Base-by-base conservation (phyloP, 2,329 filamentous ascomycete species). In the Colletotrichum australisinense region DNA sequence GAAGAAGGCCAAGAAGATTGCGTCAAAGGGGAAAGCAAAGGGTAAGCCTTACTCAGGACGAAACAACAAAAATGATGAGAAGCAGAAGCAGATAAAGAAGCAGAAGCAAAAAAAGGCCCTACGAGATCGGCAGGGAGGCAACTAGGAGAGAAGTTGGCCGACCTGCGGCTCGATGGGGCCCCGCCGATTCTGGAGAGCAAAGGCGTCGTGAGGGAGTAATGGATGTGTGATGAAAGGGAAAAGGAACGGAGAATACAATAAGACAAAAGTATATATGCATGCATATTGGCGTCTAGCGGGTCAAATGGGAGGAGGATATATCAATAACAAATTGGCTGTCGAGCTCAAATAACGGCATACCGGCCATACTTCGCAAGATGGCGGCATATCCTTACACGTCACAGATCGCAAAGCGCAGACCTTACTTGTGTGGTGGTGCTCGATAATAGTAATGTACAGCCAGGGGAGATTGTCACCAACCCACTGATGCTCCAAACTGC, bases 11-110 rank as follows among this genome's bases (percentile, higher is more conserved):
- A 59, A 60, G 72, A 64, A 74, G 56, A 24, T 69, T 3, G 24
- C 5, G 55, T 28, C 57, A 19, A 59, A 38, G 53, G 53, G 38
- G 5, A 67, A 71, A 38, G 60, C 64, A 57, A 65, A 72, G n/a
- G 69, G 72, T 67, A 74, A 74, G 69, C 63, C 60, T 52, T 63
- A 67, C 57, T 56, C 24, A 71, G 71, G 69, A 60, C 69, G 53
- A 30, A 74, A 30, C 60, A 55, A 22, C 62, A 57, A 64, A 9
- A 35, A 63, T 57, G 63, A 71, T 12, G 69, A 65, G 66, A 62
- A 55, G 58, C 57, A 66, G 32, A 64, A 65, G 71, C 72, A 73
- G 70, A 60, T 68, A 59, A 69, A 68, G 32, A 74, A 76, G 67
- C 70, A 75, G 42, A 72, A 38, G 58, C 62, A 22, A 67, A 73